Conservation (phyloP, 768 basidiomycete genomes). For the Lepiota brunneoincarnata region DNA sequence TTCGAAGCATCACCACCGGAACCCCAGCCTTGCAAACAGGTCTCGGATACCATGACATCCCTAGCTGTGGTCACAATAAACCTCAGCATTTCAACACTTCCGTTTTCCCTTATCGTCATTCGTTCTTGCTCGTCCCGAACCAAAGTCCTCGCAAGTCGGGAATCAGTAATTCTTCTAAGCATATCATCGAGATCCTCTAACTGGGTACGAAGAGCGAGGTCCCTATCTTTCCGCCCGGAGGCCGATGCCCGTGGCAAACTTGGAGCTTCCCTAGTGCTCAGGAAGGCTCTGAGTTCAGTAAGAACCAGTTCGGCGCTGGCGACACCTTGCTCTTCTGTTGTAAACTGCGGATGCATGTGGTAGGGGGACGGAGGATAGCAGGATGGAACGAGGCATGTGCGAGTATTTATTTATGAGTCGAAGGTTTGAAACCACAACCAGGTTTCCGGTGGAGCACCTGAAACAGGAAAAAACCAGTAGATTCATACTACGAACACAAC, state of each 20-base stretch:
- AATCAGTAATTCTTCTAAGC: slow-evolving; percentile 1
- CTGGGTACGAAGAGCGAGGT: slow-evolving; percentile 4
- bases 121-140: neutral
- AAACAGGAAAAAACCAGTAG: too few species aligned
- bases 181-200: slow-evolving; percentile 6
- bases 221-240: neutral
- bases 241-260: neutral
- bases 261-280: neutral
- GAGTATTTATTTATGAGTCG: too few species aligned
- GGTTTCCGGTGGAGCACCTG: too few species aligned
- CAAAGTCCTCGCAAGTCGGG: slow-evolving; percentile 4
- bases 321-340: slow-evolving; percentile 2
- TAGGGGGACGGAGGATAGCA: neutral
- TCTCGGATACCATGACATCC: slow-evolving; percentile 1
- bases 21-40: neutral
- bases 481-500: too few species aligned
- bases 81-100: slow-evolving; percentile 1
- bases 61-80: neutral
- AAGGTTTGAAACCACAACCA: too few species aligned
- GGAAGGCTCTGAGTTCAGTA: neutral
- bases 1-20: neutral
- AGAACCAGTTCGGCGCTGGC: slow-evolving; percentile 1
- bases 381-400: too few species aligned
- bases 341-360: slow-evolving; percentile 6
- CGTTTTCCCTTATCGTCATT: neutral